Conservation (phyloP, 441 rosid species). For the Brassica hybrid region DNA sequence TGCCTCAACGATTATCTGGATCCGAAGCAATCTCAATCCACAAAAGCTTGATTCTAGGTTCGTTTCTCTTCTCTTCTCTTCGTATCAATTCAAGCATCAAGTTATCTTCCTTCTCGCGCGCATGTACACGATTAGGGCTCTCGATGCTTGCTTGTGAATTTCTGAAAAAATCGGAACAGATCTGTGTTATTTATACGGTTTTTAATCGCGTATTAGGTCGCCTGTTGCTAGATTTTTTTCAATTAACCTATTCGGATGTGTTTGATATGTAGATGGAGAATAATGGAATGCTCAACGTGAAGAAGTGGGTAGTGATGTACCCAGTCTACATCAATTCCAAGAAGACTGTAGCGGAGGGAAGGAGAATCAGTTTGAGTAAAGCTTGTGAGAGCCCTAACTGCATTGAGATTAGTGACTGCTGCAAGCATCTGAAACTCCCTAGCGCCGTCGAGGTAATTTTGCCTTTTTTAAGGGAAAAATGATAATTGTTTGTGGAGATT, state of each 20-base stretch:
- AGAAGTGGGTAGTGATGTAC: constrained; percentile 6
- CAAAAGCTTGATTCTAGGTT: constrained; percentile 29
- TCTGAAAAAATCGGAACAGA: constrained; percentile 12
- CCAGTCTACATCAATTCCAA: not conserved
- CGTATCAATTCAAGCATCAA: not conserved
- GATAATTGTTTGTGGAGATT: not conserved
- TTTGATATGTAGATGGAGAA: constrained; percentile 52
- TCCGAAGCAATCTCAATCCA: constrained; percentile 15
- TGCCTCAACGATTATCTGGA: constrained; percentile 14
- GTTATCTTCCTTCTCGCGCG: constrained; percentile 5
- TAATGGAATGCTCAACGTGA: constrained; percentile 35
- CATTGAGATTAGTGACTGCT: not conserved
- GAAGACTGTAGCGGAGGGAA: not conserved
- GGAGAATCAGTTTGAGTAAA: constrained; percentile 6
- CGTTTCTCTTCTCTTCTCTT: constrained; percentile 17
- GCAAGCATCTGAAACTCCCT: constrained; percentile 51
- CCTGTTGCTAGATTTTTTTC: not conserved
- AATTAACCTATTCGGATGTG: no score
- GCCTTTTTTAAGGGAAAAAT: not conserved
- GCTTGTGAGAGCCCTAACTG: not conserved
- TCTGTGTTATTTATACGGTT: not conserved
- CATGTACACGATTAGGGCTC: constrained; percentile 21
- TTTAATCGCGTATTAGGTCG: not conserved
- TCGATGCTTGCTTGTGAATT: constrained; percentile 14
- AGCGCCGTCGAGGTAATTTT: constrained; percentile 65